Evolutionary conservation across 495 filamentous ascomycete genomes (phyloP), one percentile per base, ranked within the genome.

Genomic region (Annulohypoxylon moriforme): DNA sequence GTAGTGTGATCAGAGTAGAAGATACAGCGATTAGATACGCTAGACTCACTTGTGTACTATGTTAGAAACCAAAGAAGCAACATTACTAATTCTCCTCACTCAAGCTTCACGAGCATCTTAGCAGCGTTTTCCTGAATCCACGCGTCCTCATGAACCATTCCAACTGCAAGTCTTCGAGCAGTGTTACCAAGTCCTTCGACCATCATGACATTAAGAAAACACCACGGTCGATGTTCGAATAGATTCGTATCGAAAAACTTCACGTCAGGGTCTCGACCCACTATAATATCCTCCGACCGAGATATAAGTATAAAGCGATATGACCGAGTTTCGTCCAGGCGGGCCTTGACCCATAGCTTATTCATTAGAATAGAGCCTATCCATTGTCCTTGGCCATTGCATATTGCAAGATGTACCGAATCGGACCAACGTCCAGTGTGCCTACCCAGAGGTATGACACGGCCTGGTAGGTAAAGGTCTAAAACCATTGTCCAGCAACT

Each of bases 261-360:
- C 22, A 49, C 46, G 1, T 49, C 46, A 4, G 46, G 46, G 2
- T 25, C 46, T 13, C 46, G 46, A 49, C 0, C 0, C 0, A 24
- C n/a, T 11, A 49, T 4, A 49, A 49, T 25, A 2, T 49, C 46
- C 22, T 49, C 22, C 2, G 46, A 27, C 25, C 46, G 46, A 25
- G 46, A 49, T 49, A 49, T 25, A n/a, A 49, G 46, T 49, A 49
- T 49, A 9, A 49, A 49, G 20, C 46, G 46, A 25, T 49, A 49
- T 49, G 9, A 5, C 46, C 20, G 46, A 13, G 18, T 49, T 9
- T 13, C 25, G 3, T 49, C 18, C 3, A 25, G 46, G 20, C 10
- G 20, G 5, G 46, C 7, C 6, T 49, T 6, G 4, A 25, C 10
- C 46, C 46, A 49, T 49, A 24, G 1, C 3, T 49, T 25, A 20